A percentile compares a stretch with the other conserved stretches of the same genome.
phyloP scores from a whole-genome alignment of 176 grass and related monocot species.

The Bolboschoenus planiculmis region DNA sequence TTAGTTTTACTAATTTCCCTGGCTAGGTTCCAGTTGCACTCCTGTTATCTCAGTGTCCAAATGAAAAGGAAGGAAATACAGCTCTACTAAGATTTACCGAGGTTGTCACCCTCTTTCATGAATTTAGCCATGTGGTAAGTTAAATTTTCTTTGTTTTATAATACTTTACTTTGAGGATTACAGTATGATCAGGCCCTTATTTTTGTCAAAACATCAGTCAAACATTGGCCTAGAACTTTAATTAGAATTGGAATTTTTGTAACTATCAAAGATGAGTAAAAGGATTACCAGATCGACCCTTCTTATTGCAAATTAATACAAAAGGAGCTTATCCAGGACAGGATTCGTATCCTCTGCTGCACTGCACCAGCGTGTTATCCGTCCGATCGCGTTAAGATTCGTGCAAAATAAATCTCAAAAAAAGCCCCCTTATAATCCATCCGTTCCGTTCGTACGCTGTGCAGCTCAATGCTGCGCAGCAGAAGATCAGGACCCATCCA shows the following conservation, averaged over 20 bases:
- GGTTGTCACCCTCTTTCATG: constrained; percentile 94
- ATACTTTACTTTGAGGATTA: not conserved
- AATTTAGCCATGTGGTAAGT: constrained; percentile 95
- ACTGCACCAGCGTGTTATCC: no score
- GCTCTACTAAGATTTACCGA: constrained; percentile 69
- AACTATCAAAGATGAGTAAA: not conserved
- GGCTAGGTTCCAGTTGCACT: constrained; percentile 69
- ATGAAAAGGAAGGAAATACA: constrained; percentile 66
- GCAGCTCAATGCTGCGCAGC: no score
- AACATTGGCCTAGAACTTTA: not conserved
- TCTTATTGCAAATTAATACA: not conserved
- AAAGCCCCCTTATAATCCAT: no score
- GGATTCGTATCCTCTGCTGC: no score
- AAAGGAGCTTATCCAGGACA: not conserved
- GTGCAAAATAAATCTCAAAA: no score
- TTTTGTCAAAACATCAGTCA: not conserved
- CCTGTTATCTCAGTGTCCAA: constrained; percentile 74
- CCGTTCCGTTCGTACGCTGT: no score
- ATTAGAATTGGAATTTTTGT: not conserved
- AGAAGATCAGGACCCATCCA: no score
- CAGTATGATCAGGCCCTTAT: not conserved
- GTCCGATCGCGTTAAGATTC: no score
- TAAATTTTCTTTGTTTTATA: constrained; percentile 24
- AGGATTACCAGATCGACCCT: not conserved
- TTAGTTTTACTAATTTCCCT: not conserved